Base-by-base conservation (phyloP, 768 basidiomycete species). In the Tylopilus rubrobrunneus region DNA sequence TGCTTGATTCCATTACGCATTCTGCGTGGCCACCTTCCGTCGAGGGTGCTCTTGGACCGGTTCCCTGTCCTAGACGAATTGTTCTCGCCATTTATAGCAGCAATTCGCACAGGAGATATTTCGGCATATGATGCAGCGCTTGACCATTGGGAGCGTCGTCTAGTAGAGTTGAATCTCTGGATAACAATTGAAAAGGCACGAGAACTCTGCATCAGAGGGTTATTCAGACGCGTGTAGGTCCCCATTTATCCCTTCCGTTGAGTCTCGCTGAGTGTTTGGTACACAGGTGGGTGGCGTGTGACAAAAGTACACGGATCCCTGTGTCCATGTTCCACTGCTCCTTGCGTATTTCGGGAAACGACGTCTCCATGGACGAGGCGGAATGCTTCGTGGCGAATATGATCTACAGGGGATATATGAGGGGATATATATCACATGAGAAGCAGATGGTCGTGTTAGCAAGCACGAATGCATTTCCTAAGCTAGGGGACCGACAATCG, bases 351-450 rank as follows among this genome's bases (percentile, higher is more conserved):
- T 86, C 88, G 4, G 89, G 87, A 3, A 78, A 83, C 55, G 80
- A 85, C 11, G 82, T 89, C 23, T 76, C 84, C 8, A 66, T 76
- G 55, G 93, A 89, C 59, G 94, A 96, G 69, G 90, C 91, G 2
- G 94, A 98, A 70, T 97, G 94, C 69, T 80, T 94, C 48, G 83
- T 97, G 8, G 93, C 94, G 28, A 95, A 95, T 67, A 89, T 96
- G 90, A 89, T 98, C 42, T 93, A 87, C 74, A 91, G 87, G 73
- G 90, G 89, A 19, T 91, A 86, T 68, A 86, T 98, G 72, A 81
- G 89, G 48, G 97, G 97, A 9, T 99, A 98, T 71, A 94, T 99
- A 62, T 93, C 92, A 47, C 97, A 99, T 64, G 91, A 90, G 66
- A 90, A 89, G 70, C 89, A 91, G 74, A 92, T 88, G 82, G 92